A percentile compares a stretch with the other conserved stretches of the same genome.
Evolutionary conservation across 768 basidiomycete species (phyloP).

Genomic region (Trametopsis cervina): DNA sequence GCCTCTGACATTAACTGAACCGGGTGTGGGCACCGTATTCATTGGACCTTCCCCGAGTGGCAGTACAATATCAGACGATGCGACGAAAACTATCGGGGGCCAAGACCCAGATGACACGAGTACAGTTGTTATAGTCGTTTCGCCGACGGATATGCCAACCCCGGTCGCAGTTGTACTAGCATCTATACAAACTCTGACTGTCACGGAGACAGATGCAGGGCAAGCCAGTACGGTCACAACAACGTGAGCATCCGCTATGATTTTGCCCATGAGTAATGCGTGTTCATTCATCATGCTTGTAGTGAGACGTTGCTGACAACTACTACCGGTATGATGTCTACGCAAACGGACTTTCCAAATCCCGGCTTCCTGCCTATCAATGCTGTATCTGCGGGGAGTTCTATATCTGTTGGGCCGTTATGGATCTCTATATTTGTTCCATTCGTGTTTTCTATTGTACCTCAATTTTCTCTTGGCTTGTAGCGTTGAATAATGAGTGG

Average conservation of each 20-base stretch:
- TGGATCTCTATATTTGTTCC: background rate
- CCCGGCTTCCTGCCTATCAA: conserved; percentile 23
- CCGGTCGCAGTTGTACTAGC: conserved; percentile 15
- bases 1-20: conserved; percentile 8
- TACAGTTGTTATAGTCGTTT: conserved; percentile 19
- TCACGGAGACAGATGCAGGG: conserved; percentile 3
- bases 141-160: conserved; percentile 17
- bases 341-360: conserved; percentile 9
- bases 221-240: conserved; percentile 5
- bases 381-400: conserved; percentile 1
- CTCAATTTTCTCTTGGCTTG: no score
- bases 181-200: conserved; percentile 10
- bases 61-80: background rate
- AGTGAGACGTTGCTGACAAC: conserved; percentile 13
- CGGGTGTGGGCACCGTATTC: conserved; percentile 11
- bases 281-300: background rate
- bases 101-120: conserved; percentile 13
- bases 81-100: conserved; percentile 13
- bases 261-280: no score
- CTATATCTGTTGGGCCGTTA: background rate
- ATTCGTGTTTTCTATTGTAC: background rate
- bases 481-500: no score
- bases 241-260: no score
- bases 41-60: conserved; percentile 4
- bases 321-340: conserved; percentile 14